Evolutionary conservation across 1,139 yeast genomes (phyloP), one percentile per base, ranked within the genome.

Genomic region (Hemisphaericaspora lyxosophila): DNA sequence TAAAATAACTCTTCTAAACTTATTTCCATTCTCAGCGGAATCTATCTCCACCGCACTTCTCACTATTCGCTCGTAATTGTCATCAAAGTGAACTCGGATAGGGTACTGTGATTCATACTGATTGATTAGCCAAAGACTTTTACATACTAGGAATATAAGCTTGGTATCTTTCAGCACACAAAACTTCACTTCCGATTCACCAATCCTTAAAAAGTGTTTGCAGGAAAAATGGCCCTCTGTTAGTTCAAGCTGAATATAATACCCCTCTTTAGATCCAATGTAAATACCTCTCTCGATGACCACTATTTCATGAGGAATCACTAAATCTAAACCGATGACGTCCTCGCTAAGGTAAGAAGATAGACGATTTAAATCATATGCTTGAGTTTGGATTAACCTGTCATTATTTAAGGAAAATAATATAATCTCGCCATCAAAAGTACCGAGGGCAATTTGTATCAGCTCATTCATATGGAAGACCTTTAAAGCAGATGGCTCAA

Each of bases 51-150:
- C 40, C 38, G 50, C 39, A 39, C 47, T 28, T 34, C 24, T 44
- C 15, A 57, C 44, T 20, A 58, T 44, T 36, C 55, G 53, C 40
- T 60, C 70, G 40, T 50, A 43, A 39, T 57, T 52, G 45, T 65
- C 68, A 20, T 72, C 71, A 33, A 75, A 67, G 23, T 66, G 53
- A 3, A 79, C 70, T 8, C 64, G 60, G 2, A 48, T 49, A 0
- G 84, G 82, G 34, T 46, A 63, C 2, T 38, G 41, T 0, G 67
- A 60, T 2, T 50, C 55, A 9, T 54, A 52, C 5, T 60, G 40
- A 40, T 73, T 65, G 4, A 77, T 42, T 19, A 67, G 55, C 80
- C 82, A 79, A 3, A 68, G 35, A 12, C 57, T 53, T 33, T 67
- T 66, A 13, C 75, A 62, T 7, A 55, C 43, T 1, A 73, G 53